Conservation (phyloP, 75 land plant species). For the Selaginella moellendorffii region DNA sequence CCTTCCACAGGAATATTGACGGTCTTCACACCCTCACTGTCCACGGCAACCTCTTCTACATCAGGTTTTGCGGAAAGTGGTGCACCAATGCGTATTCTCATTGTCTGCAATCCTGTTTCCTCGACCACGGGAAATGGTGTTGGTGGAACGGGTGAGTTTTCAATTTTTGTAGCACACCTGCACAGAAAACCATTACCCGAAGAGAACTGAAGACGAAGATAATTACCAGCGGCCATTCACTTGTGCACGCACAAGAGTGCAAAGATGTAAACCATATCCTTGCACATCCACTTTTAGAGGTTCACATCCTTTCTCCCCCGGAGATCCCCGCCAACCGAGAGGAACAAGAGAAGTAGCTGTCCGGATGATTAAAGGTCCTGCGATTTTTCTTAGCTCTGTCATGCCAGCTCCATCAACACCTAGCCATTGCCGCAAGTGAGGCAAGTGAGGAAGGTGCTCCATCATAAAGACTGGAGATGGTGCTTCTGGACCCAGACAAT, state of each 20-base stretch:
- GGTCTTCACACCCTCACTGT: background rate
- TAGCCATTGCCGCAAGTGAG: conserved; percentile 80
- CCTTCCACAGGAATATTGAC: conserved; percentile 23
- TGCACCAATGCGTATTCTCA: conserved; percentile 58
- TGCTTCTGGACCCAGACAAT: conserved; percentile 38
- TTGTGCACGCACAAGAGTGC: conserved; percentile 70
- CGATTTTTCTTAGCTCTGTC: conserved; percentile 74
- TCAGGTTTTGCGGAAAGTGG: conserved; percentile 34
- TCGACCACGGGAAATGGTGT: conserved; percentile 17
- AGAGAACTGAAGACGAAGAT: background rate
- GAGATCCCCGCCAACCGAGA: conserved; percentile 72
- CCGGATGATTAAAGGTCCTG: conserved; percentile 55
- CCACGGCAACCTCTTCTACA: conserved; percentile 21
- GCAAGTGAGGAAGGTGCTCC: conserved; percentile 63
- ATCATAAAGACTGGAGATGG: conserved; percentile 33
- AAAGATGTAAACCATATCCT: conserved; percentile 75
- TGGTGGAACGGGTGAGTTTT: conserved; percentile 49
- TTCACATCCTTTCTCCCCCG: conserved; percentile 44
- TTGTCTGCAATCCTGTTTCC: conserved; percentile 41
- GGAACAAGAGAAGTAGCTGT: conserved; percentile 90
- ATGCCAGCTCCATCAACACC: conserved; percentile 47
- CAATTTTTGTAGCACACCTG: conserved; percentile 79
- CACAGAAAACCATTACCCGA: background rate
- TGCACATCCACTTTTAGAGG: conserved; percentile 73
- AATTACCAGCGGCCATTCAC: conserved; percentile 86